These are phyloP conservation scores for Emmonsiellopsis sp. DNA, from an alignment of 2,329 filamentous ascomycete species.

Conservation along the genomic window DNA sequence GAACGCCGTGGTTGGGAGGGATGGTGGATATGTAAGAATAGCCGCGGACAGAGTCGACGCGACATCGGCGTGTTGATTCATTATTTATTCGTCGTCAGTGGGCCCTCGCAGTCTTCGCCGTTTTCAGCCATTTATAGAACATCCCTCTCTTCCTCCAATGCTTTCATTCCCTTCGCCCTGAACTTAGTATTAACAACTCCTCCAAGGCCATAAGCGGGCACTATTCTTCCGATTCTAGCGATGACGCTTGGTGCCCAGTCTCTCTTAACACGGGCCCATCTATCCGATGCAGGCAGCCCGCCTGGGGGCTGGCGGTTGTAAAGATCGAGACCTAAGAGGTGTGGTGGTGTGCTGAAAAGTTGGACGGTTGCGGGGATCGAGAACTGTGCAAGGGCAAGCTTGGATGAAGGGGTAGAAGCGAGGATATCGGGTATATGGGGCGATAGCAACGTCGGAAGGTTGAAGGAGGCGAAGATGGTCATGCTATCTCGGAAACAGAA, in stretches of 20 bases:
- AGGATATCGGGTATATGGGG: slow-evolving; percentile 54
- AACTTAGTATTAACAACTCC: slow-evolving; percentile 76
- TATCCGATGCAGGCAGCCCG: slow-evolving; percentile 44
- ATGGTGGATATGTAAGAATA: not conserved
- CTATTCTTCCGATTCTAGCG: slow-evolving; percentile 73
- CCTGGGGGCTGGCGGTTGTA: slow-evolving; percentile 59
- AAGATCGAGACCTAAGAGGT: slow-evolving; percentile 74
- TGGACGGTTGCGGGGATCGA: slow-evolving; percentile 70
- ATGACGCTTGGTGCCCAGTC: slow-evolving; percentile 68
- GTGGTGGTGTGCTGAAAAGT: slow-evolving; percentile 70
- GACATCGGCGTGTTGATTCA: too few relatives aligned
- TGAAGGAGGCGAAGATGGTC: slow-evolving; percentile 89
- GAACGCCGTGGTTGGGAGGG: not conserved
- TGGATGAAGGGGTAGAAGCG: slow-evolving; percentile 34
- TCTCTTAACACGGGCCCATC: slow-evolving; percentile 57
- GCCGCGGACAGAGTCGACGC: too few relatives aligned
- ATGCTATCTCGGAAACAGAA: slow-evolving; percentile 78
- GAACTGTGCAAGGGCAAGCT: slow-evolving; percentile 65
- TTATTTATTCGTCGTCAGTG: not conserved
- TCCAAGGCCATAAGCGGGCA: slow-evolving; percentile 81
- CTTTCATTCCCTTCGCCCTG: slow-evolving; percentile 57
- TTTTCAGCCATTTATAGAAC: not conserved
- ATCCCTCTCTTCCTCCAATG: slow-evolving; percentile 36
- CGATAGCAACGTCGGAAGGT: slow-evolving; percentile 70
- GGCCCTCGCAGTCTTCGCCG: not conserved